Evolutionary conservation across 352 stramenopile species (phyloP).

Genomic region (Globisporangium canariense): DNA sequence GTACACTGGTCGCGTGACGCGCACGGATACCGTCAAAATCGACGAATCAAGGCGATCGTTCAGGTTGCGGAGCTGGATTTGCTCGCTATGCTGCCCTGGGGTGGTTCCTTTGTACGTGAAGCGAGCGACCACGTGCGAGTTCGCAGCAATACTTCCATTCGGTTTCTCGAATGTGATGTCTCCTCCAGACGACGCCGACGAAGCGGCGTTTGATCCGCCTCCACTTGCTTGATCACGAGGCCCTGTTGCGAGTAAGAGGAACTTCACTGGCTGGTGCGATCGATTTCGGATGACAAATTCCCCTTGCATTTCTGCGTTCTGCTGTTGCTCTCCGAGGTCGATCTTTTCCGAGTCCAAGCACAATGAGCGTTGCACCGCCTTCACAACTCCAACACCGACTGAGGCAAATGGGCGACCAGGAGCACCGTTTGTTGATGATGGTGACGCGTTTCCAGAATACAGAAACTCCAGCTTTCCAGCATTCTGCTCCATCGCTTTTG

Average conservation of each 20-base stretch:
- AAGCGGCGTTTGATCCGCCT: slow-evolving; percentile 17
- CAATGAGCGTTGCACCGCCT: slow-evolving; percentile 62
- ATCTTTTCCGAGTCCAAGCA: slow-evolving; percentile 63
- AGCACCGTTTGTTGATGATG: slow-evolving; percentile 10
- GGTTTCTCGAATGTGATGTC: slow-evolving; percentile 72
- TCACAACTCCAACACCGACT: slow-evolving; percentile 64
- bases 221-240: slow-evolving; percentile 29
- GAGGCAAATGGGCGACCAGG: slow-evolving; percentile 21
- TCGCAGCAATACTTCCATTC: slow-evolving; percentile 62
- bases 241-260: slow-evolving; percentile 57
- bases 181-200: slow-evolving; percentile 30
- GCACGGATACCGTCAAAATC: slow-evolving; percentile 55
- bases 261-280: slow-evolving; percentile 66
- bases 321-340: slow-evolving; percentile 78
- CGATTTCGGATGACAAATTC: slow-evolving; percentile 69
- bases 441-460: slow-evolving; percentile 14
- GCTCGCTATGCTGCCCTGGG: slow-evolving; percentile 71
- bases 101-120: slow-evolving; percentile 68
- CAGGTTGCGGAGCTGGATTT: slow-evolving; percentile 81
- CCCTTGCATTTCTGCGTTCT: slow-evolving; percentile 51
- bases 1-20: slow-evolving; percentile 78
- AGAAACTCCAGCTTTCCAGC: slow-evolving; percentile 62
- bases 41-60: slow-evolving; percentile 77
- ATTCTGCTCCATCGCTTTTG: slow-evolving; percentile 42
- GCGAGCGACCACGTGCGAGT: slow-evolving; percentile 39